These are phyloP conservation scores for Phytophthora capsici DNA, from an alignment of 352 stramenopile species.

Conservation along the genomic window DNA sequence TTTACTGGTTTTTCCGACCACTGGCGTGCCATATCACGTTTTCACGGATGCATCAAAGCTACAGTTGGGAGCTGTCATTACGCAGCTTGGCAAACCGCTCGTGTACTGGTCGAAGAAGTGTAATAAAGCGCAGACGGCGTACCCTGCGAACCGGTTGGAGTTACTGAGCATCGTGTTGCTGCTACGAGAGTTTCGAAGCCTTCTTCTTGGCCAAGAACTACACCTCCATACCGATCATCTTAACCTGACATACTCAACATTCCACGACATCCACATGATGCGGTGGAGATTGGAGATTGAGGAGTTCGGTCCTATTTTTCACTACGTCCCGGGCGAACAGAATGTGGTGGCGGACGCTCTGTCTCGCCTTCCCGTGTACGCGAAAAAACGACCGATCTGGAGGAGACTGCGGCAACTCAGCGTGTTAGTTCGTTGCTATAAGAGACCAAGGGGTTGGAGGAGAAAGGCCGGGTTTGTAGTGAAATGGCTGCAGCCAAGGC, in stretches of 20 bases:
- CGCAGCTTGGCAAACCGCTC: not conserved
- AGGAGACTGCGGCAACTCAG: too few species aligned
- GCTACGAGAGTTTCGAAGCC: not conserved
- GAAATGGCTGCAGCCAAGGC: not conserved
- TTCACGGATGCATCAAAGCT: not conserved
- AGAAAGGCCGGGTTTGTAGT: too few species aligned
- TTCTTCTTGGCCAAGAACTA: not conserved
- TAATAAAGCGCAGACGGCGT: not conserved
- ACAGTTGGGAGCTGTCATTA: not conserved
- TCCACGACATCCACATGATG: conserved; percentile 14
- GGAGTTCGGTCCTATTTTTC: conserved; percentile 1
- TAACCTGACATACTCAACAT: conserved; percentile 8
- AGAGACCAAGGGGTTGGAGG: too few species aligned
- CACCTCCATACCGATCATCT: conserved; percentile 11
- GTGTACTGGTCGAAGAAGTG: conserved; percentile 4
- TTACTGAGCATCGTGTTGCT: not conserved
- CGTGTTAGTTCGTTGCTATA: too few species aligned
- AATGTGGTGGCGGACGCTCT: conserved; percentile 5
- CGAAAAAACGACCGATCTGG: not conserved
- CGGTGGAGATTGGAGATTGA: conserved; percentile 5
- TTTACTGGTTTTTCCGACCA: not conserved
- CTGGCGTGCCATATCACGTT: not conserved
- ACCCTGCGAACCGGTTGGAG: conserved; percentile 7
- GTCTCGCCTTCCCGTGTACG: not conserved
- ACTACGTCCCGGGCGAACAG: not conserved